Percentiles rank a stretch among this genome's conserved stretches.
Evolutionary conservation across 2,329 filamentous ascomycete species (phyloP).

Genomic region (Dactylellina cionopaga): DNA sequence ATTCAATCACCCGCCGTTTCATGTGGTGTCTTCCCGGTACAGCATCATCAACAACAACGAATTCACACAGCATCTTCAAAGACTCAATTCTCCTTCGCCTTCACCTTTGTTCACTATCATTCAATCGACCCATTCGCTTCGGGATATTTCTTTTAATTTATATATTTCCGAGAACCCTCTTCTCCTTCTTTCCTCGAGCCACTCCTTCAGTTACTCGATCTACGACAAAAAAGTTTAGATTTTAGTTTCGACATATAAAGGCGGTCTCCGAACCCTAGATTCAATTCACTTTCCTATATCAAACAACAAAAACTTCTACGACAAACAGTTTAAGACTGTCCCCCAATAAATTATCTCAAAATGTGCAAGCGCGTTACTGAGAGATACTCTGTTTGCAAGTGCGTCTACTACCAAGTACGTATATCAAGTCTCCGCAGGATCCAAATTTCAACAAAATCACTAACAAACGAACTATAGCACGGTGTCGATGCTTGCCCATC

Average conservation of each 20-base stretch:
- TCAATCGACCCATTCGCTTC: constrained; percentile 43
- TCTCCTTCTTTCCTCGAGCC: constrained; percentile 3
- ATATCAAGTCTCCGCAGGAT: constrained; percentile 24
- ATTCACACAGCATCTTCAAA: constrained; percentile 25
- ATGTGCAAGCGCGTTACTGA: constrained; percentile 93
- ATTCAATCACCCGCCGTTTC: constrained; percentile 50
- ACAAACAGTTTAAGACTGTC: constrained; percentile 10
- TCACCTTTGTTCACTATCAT: constrained; percentile 37
- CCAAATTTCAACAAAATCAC: constrained; percentile 14
- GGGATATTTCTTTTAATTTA: constrained; percentile 22
- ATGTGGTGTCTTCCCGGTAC: constrained; percentile 42
- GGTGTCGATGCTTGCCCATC: constrained; percentile 82
- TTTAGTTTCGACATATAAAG: constrained; percentile 31
- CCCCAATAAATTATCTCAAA: constrained; percentile 57
- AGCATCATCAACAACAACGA: constrained; percentile 50
- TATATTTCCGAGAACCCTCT: constrained; percentile 2
- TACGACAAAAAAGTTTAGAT: constrained; percentile 22
- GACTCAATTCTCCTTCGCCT: constrained; percentile 20
- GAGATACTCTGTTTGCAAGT: constrained; percentile 85
- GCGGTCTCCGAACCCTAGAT: constrained; percentile 23
- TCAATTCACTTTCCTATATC: constrained; percentile 18
- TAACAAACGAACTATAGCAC: constrained; percentile 63
- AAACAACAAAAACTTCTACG: neutral
- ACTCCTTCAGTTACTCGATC: constrained; percentile 15
- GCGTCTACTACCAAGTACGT: constrained; percentile 77